Evolutionary conservation across 2,329 filamentous ascomycete genomes (phyloP).

Genomic region (Daldinia sp.): DNA sequence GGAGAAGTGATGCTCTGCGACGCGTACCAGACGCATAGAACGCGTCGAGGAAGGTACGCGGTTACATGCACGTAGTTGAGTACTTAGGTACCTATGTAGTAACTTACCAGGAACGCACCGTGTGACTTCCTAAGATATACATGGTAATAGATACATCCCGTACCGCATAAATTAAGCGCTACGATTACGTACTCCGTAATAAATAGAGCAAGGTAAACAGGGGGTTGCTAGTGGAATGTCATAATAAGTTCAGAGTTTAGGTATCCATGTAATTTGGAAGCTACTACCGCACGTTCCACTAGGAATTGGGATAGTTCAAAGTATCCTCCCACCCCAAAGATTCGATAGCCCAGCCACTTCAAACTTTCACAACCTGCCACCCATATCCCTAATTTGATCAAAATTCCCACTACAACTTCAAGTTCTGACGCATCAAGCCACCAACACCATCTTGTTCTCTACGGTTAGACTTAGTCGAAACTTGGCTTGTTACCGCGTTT

Average conservation of each 20-base stretch:
- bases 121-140: not conserved
- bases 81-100: not conserved
- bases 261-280: conserved; percentile 7
- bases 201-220: conserved; percentile 9
- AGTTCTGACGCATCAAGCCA: conserved; percentile 14
- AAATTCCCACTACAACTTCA: conserved; percentile 20
- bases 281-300: conserved; percentile 13
- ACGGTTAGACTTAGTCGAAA: conserved; percentile 9
- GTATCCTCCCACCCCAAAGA: conserved; percentile 7
- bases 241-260: conserved; percentile 14
- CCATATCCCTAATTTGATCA: conserved; percentile 14
- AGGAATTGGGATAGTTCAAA: conserved; percentile 13
- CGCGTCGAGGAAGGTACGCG: conserved; percentile 33
- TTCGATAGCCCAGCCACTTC: conserved; percentile 25
- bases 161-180: conserved; percentile 4
- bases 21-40: conserved; percentile 34
- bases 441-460: conserved; percentile 3
- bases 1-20: conserved; percentile 27
- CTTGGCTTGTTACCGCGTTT: conserved; percentile 7
- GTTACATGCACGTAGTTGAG: not conserved
- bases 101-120: too few relatives aligned
- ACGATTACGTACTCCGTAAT: conserved; percentile 15
- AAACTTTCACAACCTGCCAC: conserved; percentile 19
- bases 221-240: conserved; percentile 24
- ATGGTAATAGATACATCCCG: conserved; percentile 19